These are phyloP conservation scores for Begonia loranthoides DNA, from an alignment of 306 rosid species.

Conservation along the genomic window DNA sequence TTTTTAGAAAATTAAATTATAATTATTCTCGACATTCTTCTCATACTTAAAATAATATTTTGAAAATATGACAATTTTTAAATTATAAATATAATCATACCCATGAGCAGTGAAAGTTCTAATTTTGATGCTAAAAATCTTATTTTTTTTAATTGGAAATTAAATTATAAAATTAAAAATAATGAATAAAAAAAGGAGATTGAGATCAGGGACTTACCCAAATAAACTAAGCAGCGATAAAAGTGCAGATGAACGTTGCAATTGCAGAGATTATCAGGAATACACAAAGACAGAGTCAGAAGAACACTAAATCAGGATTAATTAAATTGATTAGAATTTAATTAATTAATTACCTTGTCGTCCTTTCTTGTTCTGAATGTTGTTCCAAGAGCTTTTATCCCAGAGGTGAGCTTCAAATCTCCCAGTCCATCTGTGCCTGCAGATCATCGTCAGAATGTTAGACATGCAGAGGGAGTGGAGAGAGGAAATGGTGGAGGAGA, in stretches of 20 bases:
- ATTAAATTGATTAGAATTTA: slow-evolving; percentile 1
- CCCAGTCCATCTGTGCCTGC: slow-evolving; percentile 96
- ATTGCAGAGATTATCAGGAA: slow-evolving; percentile 31
- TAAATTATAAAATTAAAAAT: not conserved
- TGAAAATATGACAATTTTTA: too few species aligned
- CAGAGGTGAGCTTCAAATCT: slow-evolving; percentile 95
- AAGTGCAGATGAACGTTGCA: slow-evolving; percentile 44
- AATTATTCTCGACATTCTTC: too few species aligned
- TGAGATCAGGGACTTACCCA: slow-evolving; percentile 44
- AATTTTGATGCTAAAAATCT: too few species aligned
- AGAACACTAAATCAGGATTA: slow-evolving; percentile 5
- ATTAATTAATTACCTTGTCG: slow-evolving; percentile 47
- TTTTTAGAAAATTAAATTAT: too few species aligned
- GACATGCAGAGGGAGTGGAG: slow-evolving; percentile 31
- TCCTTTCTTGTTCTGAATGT: slow-evolving; percentile 77
- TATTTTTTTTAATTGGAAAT: not conserved
- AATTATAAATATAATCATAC: too few species aligned
- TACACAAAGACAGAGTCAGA: slow-evolving; percentile 40
- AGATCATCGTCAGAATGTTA: slow-evolving; percentile 5
- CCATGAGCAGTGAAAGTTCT: too few species aligned
- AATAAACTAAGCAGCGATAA: slow-evolving; percentile 72
- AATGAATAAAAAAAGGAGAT: not conserved
- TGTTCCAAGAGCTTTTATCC: slow-evolving; percentile 91
- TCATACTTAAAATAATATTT: too few species aligned
- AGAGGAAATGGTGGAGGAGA: not conserved